These are phyloP conservation scores for Cyclotella atomus DNA, from an alignment of 108 stramenopile genomes.

Conservation along the genomic window DNA sequence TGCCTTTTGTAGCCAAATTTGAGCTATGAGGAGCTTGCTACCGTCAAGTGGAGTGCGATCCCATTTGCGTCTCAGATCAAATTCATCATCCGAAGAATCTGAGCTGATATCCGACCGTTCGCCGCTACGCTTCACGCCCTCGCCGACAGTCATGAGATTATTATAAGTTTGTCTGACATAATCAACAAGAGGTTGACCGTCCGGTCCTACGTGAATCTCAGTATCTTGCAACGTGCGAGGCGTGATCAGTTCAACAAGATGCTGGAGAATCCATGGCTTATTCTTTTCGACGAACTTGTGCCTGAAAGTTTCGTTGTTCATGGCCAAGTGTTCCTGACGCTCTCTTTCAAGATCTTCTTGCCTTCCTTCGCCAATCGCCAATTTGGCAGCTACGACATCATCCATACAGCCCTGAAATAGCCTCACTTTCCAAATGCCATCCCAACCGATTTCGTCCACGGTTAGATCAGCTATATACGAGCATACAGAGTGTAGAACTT, in stretches of 20 bases:
- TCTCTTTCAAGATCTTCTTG: constrained; percentile 87
- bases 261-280: constrained; percentile 89
- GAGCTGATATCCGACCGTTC: constrained; percentile 63
- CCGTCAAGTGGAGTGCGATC: constrained; percentile 68
- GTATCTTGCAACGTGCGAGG: constrained; percentile 61
- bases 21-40: constrained; percentile 63
- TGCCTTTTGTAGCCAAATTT: constrained; percentile 80
- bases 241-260: constrained; percentile 84
- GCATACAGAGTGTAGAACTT: constrained; percentile 56
- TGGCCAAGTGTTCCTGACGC: constrained; percentile 76
- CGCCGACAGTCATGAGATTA: constrained; percentile 79
- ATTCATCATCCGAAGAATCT: constrained; percentile 72
- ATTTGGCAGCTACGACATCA: constrained; percentile 86
- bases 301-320: constrained; percentile 86
- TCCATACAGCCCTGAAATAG: constrained; percentile 83
- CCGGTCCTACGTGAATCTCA: constrained; percentile 41
- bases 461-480: constrained; percentile 39
- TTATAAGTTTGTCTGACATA: constrained; percentile 80
- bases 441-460: constrained; percentile 66
- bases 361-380: constrained; percentile 89
- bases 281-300: constrained; percentile 89
- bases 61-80: constrained; percentile 65
- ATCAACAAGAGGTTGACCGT: constrained; percentile 72
- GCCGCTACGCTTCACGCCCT: constrained; percentile 67
- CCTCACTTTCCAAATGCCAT: constrained; percentile 78